Conservation (phyloP, 192 early-diverging fungal genomes). For the Nowakowskiella sp. region DNA sequence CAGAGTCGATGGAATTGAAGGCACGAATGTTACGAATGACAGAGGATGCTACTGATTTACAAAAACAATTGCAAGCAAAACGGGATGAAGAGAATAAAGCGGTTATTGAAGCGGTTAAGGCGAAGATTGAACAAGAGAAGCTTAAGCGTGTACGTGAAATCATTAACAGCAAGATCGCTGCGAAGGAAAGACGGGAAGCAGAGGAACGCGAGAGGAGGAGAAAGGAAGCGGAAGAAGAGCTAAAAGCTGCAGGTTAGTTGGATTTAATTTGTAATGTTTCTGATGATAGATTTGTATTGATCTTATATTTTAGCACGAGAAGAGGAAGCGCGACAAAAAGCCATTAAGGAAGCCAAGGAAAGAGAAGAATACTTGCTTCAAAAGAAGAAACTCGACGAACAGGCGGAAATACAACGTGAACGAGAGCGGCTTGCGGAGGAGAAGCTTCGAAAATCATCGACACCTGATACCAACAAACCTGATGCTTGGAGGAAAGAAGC, state of each 20-base stretch:
- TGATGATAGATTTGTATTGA: neutral
- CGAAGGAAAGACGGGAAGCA: constrained; percentile 45
- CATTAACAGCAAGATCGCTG: too few species aligned
- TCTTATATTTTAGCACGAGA: neutral
- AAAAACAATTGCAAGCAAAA: constrained; percentile 42
- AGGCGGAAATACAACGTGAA: constrained; percentile 7
- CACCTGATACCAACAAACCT: too few species aligned
- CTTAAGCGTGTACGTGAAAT: constrained; percentile 55
- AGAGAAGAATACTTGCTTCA: neutral
- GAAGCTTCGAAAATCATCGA: too few species aligned
- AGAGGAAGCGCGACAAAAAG: neutral
- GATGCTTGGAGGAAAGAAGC: too few species aligned
- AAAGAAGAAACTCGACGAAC: constrained; percentile 14
- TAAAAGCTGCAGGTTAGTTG: neutral
- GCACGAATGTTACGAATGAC: constrained; percentile 70
- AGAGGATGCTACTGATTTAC: constrained; percentile 64
- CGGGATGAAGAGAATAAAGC: constrained; percentile 50
- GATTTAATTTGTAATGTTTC: neutral
- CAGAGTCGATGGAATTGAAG: constrained; percentile 69
- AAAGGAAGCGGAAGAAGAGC: too few species aligned
- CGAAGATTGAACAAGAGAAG: constrained; percentile 66
- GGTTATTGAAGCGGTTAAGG: constrained; percentile 45
- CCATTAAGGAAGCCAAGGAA: neutral
- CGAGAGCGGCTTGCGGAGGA: constrained; percentile 13
- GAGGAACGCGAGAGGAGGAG: constrained; percentile 28